phyloP scores from a whole-genome alignment of 2,329 filamentous ascomycete species.

The Microsporum audouinii region DNA sequence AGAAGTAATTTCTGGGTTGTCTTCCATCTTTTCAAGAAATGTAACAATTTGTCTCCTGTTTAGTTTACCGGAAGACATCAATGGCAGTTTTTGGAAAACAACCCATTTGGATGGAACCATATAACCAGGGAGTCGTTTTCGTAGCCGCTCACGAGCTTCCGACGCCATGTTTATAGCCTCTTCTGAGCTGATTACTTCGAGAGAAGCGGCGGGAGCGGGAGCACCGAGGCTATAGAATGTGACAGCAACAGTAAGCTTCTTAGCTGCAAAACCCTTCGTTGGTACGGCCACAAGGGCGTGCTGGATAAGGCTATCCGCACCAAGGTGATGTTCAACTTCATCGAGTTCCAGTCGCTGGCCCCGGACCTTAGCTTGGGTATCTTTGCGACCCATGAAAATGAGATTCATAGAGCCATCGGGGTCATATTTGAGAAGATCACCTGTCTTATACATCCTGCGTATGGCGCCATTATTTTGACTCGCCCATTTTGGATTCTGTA shows the following conservation, averaged over 20 bases:
- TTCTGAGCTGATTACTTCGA: constrained; percentile 7
- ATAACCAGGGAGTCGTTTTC: constrained; percentile 16
- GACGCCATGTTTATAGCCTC: constrained; percentile 4
- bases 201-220: not conserved
- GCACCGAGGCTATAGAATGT: not conserved
- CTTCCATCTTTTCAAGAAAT: constrained; percentile 12
- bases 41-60: constrained; percentile 17
- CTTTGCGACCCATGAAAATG: constrained; percentile 20
- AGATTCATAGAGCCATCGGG: constrained; percentile 18
- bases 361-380: constrained; percentile 22
- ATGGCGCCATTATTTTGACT: not conserved
- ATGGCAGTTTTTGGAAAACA: constrained; percentile 15
- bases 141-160: constrained; percentile 11
- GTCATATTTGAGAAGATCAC: constrained; percentile 21
- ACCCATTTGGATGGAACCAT: constrained; percentile 21
- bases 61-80: constrained; percentile 18
- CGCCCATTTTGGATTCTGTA: constrained; percentile 18
- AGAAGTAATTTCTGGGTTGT: not conserved
- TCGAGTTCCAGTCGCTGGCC: constrained; percentile 21
- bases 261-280: constrained; percentile 5
- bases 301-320: constrained; percentile 7
- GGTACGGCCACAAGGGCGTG: constrained; percentile 10
- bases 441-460: constrained; percentile 19
- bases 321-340: constrained; percentile 20
- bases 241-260: constrained; percentile 10